phyloP scores from a whole-genome alignment of 2,329 filamentous ascomycete species.

The Nannizziopsis barbatae region DNA sequence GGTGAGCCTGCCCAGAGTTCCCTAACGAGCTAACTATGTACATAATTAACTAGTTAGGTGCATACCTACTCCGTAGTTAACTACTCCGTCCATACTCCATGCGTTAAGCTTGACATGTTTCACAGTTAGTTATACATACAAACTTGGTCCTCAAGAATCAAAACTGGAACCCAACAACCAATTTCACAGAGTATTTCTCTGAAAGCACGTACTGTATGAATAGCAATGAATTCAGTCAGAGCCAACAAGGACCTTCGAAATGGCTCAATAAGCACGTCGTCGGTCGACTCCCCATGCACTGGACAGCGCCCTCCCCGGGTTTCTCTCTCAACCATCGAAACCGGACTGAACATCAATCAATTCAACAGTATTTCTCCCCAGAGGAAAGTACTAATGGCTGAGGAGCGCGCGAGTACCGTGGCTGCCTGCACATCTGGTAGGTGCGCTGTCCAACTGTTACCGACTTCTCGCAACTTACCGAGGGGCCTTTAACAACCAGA shows the following conservation, averaged over 20 bases:
- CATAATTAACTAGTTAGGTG: no score
- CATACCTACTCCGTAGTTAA: constrained; percentile 30
- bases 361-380: constrained; percentile 32
- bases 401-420: background rate
- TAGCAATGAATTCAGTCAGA: no score
- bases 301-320: constrained; percentile 23
- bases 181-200: no score
- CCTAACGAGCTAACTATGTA: no score
- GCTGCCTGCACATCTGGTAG: constrained; percentile 2
- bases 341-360: constrained; percentile 35
- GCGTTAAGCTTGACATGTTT: no score
- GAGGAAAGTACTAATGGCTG: constrained; percentile 1
- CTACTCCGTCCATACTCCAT: background rate
- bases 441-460: background rate
- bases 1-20: no score
- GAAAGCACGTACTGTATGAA: no score
- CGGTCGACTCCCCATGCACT: constrained; percentile 4
- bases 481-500: background rate
- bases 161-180: no score
- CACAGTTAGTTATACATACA: no score
- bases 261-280: constrained; percentile 10
- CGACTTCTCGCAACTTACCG: background rate
- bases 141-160: no score
- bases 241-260: constrained; percentile 1
- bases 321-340: constrained; percentile 32